Evolutionary conservation across 257 asterid genomes (phyloP).

Genomic region (Nicotiana otophora): DNA sequence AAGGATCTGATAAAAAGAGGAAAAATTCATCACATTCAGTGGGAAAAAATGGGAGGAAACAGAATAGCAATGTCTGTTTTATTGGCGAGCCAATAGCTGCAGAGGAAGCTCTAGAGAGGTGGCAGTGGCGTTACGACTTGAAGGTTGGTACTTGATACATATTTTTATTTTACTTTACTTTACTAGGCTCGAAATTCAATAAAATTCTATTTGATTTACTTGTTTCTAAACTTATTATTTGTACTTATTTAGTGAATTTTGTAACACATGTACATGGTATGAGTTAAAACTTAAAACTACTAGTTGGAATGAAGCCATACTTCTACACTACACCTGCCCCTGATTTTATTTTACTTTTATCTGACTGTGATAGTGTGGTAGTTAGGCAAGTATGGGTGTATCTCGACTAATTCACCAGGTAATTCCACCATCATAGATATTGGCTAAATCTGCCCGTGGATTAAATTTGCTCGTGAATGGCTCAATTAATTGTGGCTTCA

Average conservation of each 20-base stretch:
- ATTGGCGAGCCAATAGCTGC: slow-evolving; percentile 67
- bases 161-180: no score
- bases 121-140: slow-evolving; percentile 89
- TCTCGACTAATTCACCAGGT: background rate
- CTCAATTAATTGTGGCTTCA: background rate
- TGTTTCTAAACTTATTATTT: no score
- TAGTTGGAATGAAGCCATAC: no score
- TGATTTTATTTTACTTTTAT: background rate
- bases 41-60: slow-evolving; percentile 3
- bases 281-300: no score
- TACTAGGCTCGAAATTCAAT: no score
- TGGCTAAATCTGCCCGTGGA: background rate
- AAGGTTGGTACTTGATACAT: slow-evolving; percentile 42
- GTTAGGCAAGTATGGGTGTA: background rate
- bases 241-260: no score
- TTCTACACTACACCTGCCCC: no score
- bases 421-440: background rate
- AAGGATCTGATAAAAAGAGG: slow-evolving; percentile 1
- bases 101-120: slow-evolving; percentile 59
- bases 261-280: no score
- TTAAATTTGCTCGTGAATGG: background rate
- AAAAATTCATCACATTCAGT: background rate
- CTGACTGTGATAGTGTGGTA: background rate
- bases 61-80: slow-evolving; percentile 32
- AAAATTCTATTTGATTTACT: no score